phyloP scores from a whole-genome alignment of 345 rosid genomes.

The Rhizophora apiculata region DNA sequence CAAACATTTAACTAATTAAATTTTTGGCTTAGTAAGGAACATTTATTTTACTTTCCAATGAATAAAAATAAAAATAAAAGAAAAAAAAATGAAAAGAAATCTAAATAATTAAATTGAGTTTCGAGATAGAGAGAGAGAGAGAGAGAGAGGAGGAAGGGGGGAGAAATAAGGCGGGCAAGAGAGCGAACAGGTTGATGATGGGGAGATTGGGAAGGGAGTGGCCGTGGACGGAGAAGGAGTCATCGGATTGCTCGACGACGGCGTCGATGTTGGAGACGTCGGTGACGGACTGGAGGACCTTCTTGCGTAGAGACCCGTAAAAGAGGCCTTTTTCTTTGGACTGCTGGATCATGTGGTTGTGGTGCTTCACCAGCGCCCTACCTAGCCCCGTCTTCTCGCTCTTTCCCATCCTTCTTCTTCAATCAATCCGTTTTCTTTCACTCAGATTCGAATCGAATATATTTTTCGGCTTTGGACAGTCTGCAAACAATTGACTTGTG shows the following conservation, averaged over 20 bases:
- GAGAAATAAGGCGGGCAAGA: neutral
- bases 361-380: slow-evolving; percentile 82
- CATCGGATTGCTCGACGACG: slow-evolving; percentile 70
- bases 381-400: slow-evolving; percentile 75
- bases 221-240: slow-evolving; percentile 46
- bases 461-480: no score
- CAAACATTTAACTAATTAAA: no score
- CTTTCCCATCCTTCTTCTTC: slow-evolving; percentile 53
- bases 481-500: no score
- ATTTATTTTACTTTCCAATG: no score
- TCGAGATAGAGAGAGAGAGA: slow-evolving; percentile 1
- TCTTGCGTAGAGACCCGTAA: slow-evolving; percentile 58
- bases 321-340: slow-evolving; percentile 70
- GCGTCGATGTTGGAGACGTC: slow-evolving; percentile 83
- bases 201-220: slow-evolving; percentile 45
- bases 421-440: no score
- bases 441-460: no score
- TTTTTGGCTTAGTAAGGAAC: no score
- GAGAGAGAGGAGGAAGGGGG: slow-evolving; percentile 1
- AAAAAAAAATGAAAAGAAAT: no score
- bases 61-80: no score
- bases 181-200: slow-evolving; percentile 61
- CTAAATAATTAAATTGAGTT: neutral
- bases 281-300: slow-evolving; percentile 75
- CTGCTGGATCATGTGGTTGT: slow-evolving; percentile 75